A percentile compares a stretch with the other conserved stretches of the same genome.
Conservation (phyloP, 257 asterid species). For the Buddleja alternifolia region DNA sequence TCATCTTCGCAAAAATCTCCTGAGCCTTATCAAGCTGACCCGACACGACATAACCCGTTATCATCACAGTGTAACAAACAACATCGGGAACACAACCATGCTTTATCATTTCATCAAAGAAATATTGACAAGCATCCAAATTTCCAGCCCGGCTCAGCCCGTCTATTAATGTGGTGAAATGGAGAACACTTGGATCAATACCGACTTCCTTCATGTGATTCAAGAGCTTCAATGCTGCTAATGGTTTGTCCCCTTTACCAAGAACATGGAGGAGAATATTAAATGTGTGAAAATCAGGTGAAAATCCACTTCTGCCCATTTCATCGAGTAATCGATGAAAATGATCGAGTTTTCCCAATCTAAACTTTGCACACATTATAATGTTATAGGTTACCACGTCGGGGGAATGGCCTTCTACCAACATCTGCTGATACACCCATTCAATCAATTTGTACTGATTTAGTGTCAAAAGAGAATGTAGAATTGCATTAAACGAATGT, state of each 20-base stretch:
- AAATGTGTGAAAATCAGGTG: slow-evolving; percentile 89
- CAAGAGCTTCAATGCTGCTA: slow-evolving; percentile 82
- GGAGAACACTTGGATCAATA: slow-evolving; percentile 71
- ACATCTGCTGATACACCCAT: slow-evolving; percentile 91
- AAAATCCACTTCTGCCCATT: slow-evolving; percentile 75
- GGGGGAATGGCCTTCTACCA: slow-evolving; percentile 76
- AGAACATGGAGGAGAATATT: slow-evolving; percentile 86
- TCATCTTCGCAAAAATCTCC: slow-evolving; percentile 69
- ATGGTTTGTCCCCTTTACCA: slow-evolving; percentile 83
- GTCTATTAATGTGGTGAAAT: slow-evolving; percentile 86
- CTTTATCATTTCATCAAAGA: slow-evolving; percentile 74
- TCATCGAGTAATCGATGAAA: slow-evolving; percentile 79
- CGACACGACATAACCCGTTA: slow-evolving; percentile 80
- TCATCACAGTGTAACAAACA: slow-evolving; percentile 88
- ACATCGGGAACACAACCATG: slow-evolving; percentile 81
- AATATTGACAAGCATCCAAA: slow-evolving; percentile 77
- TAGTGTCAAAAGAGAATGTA: slow-evolving; percentile 66
- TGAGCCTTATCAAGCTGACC: slow-evolving; percentile 70
- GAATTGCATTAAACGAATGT: slow-evolving; percentile 80
- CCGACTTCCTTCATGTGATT: slow-evolving; percentile 90
- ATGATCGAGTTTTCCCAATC: slow-evolving; percentile 82
- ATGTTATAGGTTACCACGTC: slow-evolving; percentile 86
- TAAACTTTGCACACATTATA: slow-evolving; percentile 80
- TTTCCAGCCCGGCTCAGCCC: slow-evolving; percentile 97
- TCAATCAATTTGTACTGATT: slow-evolving; percentile 79